Percentiles rank a stretch among this genome's conserved stretches.
Conservation (phyloP, 2,329 filamentous ascomycete genomes). For the Xylariaceae sp. region DNA sequence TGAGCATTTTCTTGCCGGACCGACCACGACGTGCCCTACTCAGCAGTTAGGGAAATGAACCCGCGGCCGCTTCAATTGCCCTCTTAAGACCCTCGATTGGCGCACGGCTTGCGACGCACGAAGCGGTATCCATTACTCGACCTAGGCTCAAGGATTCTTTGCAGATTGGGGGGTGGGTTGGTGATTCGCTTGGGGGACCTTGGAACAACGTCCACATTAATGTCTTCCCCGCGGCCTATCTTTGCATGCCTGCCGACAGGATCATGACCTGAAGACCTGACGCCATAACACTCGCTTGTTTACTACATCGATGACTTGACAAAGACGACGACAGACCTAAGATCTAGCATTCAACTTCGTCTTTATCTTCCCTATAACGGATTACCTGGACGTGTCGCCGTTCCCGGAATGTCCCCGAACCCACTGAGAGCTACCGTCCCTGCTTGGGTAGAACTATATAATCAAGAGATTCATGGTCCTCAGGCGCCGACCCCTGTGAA, state of each 20-base stretch:
- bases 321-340: background rate
- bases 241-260: conserved; percentile 6
- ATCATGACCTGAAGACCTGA: conserved; percentile 8
- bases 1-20: background rate
- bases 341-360: background rate
- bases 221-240: conserved; percentile 7
- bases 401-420: conserved; percentile 27
- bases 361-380: background rate
- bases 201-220: conserved; percentile 5
- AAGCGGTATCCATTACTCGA: conserved; percentile 3
- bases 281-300: background rate
- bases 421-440: conserved; percentile 29
- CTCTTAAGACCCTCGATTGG: background rate
- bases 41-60: background rate
- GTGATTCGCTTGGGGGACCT: conserved; percentile 1
- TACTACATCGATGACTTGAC: conserved; percentile 3
- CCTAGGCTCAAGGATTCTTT: conserved; percentile 1
- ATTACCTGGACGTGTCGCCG: conserved; percentile 18
- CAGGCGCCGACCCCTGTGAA: conserved; percentile 15
- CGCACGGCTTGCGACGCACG: background rate
- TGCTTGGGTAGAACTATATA: conserved; percentile 32
- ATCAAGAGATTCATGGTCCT: conserved; percentile 28
- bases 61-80: background rate
- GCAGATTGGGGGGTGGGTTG: conserved; percentile 4
- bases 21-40: background rate